Evolutionary conservation across 1,284 basidiomycete species (phyloP).

Genomic region (Trametes versicolor): DNA sequence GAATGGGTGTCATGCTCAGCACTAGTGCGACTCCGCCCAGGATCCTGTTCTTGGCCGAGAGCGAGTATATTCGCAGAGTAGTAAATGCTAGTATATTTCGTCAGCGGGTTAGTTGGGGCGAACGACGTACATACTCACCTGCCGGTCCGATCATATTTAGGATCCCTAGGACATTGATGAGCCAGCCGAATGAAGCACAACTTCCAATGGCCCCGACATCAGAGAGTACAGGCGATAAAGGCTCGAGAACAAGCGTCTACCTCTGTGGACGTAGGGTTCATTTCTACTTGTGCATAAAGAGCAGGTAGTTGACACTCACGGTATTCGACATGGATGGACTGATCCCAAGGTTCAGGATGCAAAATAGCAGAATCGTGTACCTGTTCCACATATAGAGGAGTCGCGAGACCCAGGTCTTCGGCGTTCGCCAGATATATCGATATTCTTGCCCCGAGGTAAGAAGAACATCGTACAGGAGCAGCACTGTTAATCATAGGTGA

Average conservation of each 20-base stretch:
- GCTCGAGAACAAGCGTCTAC: neutral
- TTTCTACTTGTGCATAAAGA: neutral
- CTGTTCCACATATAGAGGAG: neutral
- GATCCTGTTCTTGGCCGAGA: neutral
- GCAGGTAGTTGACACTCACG: neutral
- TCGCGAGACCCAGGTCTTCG: neutral
- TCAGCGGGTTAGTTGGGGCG: neutral
- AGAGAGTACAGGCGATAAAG: neutral
- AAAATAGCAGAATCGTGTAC: neutral
- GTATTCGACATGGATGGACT: neutral
- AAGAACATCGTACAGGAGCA: neutral
- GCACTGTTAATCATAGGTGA: neutral
- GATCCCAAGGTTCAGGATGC: neutral
- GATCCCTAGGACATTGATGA: neutral
- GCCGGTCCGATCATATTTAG: neutral
- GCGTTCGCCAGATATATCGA: neutral
- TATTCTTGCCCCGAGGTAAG: neutral
- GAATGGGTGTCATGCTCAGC: neutral
- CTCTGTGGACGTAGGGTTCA: neutral
- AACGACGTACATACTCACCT: neutral
- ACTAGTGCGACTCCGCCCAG: neutral
- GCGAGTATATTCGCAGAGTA: neutral
- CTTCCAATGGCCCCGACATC: neutral
- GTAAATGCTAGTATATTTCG: neutral
- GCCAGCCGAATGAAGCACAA: neutral